Percentiles rank a stretch among this genome's conserved stretches.
Evolutionary conservation across 2,329 filamentous ascomycete species (phyloP).

Genomic region (Aureobasidium mangrovei): DNA sequence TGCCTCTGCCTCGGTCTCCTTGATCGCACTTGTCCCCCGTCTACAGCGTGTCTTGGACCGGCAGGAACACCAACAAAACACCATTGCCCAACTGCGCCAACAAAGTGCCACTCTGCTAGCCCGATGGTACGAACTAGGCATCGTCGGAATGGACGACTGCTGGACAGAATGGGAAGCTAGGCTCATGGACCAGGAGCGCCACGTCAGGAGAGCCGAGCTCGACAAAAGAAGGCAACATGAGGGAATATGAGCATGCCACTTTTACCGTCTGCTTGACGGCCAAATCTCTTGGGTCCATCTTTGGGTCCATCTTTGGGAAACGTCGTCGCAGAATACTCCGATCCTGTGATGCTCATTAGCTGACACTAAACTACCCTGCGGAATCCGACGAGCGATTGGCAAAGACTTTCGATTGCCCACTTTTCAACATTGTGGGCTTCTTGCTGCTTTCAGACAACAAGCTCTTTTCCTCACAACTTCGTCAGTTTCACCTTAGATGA

Average conservation of each 20-base stretch:
- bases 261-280: neutral
- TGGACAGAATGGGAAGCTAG: slow-evolving; percentile 65
- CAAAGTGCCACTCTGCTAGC: slow-evolving; percentile 48
- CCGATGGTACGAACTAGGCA: slow-evolving; percentile 63
- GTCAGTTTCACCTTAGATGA: neutral
- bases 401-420: no score
- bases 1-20: slow-evolving; percentile 38
- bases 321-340: no score
- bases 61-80: slow-evolving; percentile 52
- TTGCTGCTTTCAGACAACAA: neutral
- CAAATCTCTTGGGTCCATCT: no score
- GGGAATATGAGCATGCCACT: slow-evolving; percentile 20
- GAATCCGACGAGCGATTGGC: no score
- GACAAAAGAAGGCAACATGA: slow-evolving; percentile 46
- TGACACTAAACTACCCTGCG: no score
- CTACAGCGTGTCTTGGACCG: slow-evolving; percentile 53
- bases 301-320: no score
- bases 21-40: slow-evolving; percentile 51
- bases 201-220: slow-evolving; percentile 55
- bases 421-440: no score
- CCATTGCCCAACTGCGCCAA: slow-evolving; percentile 54
- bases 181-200: slow-evolving; percentile 56
- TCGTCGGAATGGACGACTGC: slow-evolving; percentile 58
- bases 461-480: neutral
- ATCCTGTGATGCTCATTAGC: no score